Evolutionary conservation across 2,329 filamentous ascomycete species (phyloP).

Genomic region (Chrysoporthe puriensis): DNA sequence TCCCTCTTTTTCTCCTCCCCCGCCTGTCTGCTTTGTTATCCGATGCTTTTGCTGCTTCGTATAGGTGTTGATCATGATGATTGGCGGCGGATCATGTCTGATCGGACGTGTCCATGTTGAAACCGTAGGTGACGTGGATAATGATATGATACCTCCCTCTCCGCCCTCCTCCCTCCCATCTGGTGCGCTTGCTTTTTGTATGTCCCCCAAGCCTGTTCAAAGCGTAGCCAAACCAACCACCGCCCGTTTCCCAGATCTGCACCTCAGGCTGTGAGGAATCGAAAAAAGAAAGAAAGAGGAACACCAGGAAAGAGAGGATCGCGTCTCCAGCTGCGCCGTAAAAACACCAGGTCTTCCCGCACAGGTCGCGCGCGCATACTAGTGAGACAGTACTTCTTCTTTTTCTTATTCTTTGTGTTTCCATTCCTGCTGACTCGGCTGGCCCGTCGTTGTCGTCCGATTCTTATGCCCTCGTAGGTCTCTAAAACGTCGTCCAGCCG

Average conservation of each 20-base stretch:
- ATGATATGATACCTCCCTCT: not conserved
- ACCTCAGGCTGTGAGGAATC: not conserved
- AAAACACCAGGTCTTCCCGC: conserved; percentile 15
- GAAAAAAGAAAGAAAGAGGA: not conserved
- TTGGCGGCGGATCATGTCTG: not conserved
- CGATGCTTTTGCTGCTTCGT: conserved; percentile 8
- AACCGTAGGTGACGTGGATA: conserved; percentile 2
- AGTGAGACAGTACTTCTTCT: conserved; percentile 12
- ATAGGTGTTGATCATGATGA: conserved; percentile 11
- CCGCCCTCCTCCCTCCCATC: not conserved
- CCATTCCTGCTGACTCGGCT: conserved; percentile 1
- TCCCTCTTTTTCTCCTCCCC: not conserved
- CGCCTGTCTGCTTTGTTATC: not conserved
- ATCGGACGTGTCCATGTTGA: conserved; percentile 1
- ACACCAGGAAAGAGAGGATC: conserved; percentile 4
- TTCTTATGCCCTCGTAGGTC: not conserved
- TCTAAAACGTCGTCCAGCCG: not conserved
- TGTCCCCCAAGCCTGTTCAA: not conserved
- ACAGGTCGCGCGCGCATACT: conserved; percentile 15
- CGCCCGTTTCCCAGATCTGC: not conserved
- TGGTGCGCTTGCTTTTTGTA: not conserved
- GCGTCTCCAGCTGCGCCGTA: conserved; percentile 16
- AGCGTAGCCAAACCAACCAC: not conserved
- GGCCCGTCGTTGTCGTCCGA: not conserved
- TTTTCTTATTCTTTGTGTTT: not conserved